These are phyloP conservation scores for Leucocoprinus sp. DNA, from an alignment of 768 basidiomycete species.

Conservation along the genomic window DNA sequence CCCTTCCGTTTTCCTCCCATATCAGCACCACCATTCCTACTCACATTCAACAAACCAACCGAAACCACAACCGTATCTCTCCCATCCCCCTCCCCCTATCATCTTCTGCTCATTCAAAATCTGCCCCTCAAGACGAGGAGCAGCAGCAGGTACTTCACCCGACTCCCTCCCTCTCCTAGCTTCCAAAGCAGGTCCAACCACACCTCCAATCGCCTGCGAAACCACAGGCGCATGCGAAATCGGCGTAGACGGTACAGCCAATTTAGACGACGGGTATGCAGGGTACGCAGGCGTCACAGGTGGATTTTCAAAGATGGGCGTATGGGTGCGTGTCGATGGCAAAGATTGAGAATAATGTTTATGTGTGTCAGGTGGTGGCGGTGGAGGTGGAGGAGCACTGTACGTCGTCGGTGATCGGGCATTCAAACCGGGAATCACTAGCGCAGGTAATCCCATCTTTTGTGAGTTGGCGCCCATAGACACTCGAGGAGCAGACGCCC, in stretches of 20 bases:
- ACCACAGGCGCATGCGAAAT: conserved; percentile 48
- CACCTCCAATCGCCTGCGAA: conserved; percentile 32
- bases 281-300: conserved; percentile 71
- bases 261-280: conserved; percentile 47
- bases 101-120: conserved; percentile 24
- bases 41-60: conserved; percentile 40
- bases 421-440: conserved; percentile 18
- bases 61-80: conserved; percentile 66
- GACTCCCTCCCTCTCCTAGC: conserved; percentile 47
- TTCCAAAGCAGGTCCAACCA: conserved; percentile 54
- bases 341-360: conserved; percentile 3
- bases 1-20: conserved; percentile 16
- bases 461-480: conserved; percentile 15
- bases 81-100: conserved; percentile 16
- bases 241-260: conserved; percentile 42
- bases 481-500: conserved; percentile 1
- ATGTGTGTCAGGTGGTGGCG: conserved; percentile 7
- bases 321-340: conserved; percentile 10
- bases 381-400: conserved; percentile 29
- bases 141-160: conserved; percentile 43
- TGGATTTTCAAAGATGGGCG: conserved; percentile 11
- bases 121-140: conserved; percentile 33
- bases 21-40: conserved; percentile 14
- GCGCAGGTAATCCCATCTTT: conserved; percentile 2
- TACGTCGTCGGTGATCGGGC: conserved; percentile 50